Evolutionary conservation across 495 filamentous ascomycete genomes (phyloP).

Genomic region (Aspergillus asperescens): DNA sequence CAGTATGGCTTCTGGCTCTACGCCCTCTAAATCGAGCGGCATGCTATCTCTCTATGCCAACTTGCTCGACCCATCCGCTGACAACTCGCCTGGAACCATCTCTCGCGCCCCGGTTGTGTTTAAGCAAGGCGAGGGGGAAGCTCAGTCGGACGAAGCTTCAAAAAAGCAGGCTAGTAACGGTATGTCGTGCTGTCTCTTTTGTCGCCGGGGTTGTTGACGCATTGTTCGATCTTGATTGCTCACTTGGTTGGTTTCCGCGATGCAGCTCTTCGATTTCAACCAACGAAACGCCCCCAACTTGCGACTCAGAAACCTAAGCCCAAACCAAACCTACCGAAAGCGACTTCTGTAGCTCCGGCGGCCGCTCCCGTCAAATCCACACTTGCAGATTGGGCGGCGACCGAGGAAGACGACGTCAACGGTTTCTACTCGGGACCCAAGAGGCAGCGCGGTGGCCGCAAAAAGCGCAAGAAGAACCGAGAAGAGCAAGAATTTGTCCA

Average conservation of each 20-base stretch:
- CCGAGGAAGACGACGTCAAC: slow-evolving; percentile 69
- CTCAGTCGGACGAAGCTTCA: slow-evolving; percentile 48
- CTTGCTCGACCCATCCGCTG: slow-evolving; percentile 51
- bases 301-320: slow-evolving; percentile 65
- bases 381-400: slow-evolving; percentile 78
- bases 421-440: slow-evolving; percentile 59
- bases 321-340: slow-evolving; percentile 45
- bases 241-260: slow-evolving; percentile 39
- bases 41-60: slow-evolving; percentile 60
- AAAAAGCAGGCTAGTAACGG: slow-evolving; percentile 76
- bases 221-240: slow-evolving; percentile 38
- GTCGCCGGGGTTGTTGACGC: slow-evolving; percentile 4
- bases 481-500: slow-evolving; percentile 56
- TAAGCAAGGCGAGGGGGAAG: slow-evolving; percentile 49
- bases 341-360: slow-evolving; percentile 21
- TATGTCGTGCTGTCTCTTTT: slow-evolving; percentile 39
- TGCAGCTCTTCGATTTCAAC: slow-evolving; percentile 82
- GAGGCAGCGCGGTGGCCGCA: slow-evolving; percentile 71
- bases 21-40: slow-evolving; percentile 31
- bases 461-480: slow-evolving; percentile 79
- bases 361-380: slow-evolving; percentile 52
- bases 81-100: slow-evolving; percentile 56
- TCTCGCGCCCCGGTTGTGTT: slow-evolving; percentile 78
- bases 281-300: slow-evolving; percentile 70
- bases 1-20: slow-evolving; percentile 37